Percentiles rank a stretch among this genome's conserved stretches.
phyloP scores from a whole-genome alignment of 1,139 yeast species.

The Waltiozyma sp. region DNA sequence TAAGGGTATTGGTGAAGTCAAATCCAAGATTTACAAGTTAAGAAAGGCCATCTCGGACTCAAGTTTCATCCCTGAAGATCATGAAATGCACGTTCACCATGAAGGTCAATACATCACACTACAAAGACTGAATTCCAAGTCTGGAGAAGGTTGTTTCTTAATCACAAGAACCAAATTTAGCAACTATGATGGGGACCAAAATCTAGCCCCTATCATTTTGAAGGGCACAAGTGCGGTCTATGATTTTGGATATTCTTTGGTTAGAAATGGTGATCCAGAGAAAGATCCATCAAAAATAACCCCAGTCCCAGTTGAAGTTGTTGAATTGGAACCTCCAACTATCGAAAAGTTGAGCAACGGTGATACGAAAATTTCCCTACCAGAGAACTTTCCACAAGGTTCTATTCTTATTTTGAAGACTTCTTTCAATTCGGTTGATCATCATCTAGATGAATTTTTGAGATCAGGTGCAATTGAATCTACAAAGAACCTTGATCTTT shows the following conservation, averaged over 20 bases:
- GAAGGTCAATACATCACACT: conserved; percentile 88
- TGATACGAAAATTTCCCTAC: conserved; percentile 44
- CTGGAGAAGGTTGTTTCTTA: conserved; percentile 83
- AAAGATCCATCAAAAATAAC: conserved; percentile 30
- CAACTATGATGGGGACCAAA: conserved; percentile 32
- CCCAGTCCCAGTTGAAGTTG: conserved; percentile 58
- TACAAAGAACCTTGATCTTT: conserved; percentile 43
- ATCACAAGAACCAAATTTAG: conserved; percentile 76
- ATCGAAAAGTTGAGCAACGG: conserved; percentile 29
- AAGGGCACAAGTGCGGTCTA: conserved; percentile 56
- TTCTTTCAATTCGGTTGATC: conserved; percentile 43
- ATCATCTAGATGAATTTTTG: conserved; percentile 50
- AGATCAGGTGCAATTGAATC: conserved; percentile 71
- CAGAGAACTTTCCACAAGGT: conserved; percentile 69
- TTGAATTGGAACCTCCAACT: conserved; percentile 39
- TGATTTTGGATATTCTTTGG: conserved; percentile 49
- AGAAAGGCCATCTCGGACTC: conserved; percentile 54
- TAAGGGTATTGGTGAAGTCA: conserved; percentile 67
- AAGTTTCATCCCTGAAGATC: conserved; percentile 58
- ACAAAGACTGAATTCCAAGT: conserved; percentile 72
- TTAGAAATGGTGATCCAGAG: conserved; percentile 38
- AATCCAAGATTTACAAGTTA: conserved; percentile 45
- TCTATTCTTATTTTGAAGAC: conserved; percentile 81
- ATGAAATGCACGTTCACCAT: conserved; percentile 90
- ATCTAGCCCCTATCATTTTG: conserved; percentile 47